A percentile compares a stretch with the other conserved stretches of the same genome.
Conservation (phyloP, 331 rosid species). For the Spiraea crenata region DNA sequence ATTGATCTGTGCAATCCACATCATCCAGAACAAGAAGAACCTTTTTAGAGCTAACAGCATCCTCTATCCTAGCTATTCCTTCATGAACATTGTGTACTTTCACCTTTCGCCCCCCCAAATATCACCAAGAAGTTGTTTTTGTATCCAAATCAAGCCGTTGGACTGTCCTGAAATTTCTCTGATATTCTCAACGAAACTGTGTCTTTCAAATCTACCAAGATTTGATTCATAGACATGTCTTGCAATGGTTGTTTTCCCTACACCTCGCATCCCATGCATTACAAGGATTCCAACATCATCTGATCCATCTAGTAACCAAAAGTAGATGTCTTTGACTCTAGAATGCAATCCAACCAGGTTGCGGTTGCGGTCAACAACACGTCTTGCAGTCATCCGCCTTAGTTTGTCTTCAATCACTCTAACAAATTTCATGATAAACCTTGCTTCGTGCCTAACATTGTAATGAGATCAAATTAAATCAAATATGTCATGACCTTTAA, state of each 20-base stretch:
- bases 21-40: constrained; percentile 19
- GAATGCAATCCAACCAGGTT: constrained; percentile 4
- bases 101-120: neutral
- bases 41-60: neutral
- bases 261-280: constrained; percentile 8
- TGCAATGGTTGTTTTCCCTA: constrained; percentile 17
- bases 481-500: neutral
- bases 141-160: constrained; percentile 4
- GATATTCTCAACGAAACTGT: constrained; percentile 7
- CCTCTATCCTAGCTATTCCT: neutral
- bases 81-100: neutral
- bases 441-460: constrained; percentile 13
- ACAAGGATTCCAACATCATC: neutral
- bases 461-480: neutral
- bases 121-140: constrained; percentile 1
- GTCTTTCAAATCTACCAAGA: neutral
- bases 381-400: neutral
- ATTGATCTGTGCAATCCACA: constrained; percentile 4
- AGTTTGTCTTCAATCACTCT: neutral
- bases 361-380: neutral
- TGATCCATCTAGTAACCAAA: neutral
- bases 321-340: neutral
- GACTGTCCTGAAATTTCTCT: neutral
- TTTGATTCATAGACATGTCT: neutral
- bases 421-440: constrained; percentile 19